Percentiles rank a stretch among this genome's conserved stretches.
Conservation (phyloP, 2,329 filamentous ascomycete genomes). For the Stromatinia cepivora region DNA sequence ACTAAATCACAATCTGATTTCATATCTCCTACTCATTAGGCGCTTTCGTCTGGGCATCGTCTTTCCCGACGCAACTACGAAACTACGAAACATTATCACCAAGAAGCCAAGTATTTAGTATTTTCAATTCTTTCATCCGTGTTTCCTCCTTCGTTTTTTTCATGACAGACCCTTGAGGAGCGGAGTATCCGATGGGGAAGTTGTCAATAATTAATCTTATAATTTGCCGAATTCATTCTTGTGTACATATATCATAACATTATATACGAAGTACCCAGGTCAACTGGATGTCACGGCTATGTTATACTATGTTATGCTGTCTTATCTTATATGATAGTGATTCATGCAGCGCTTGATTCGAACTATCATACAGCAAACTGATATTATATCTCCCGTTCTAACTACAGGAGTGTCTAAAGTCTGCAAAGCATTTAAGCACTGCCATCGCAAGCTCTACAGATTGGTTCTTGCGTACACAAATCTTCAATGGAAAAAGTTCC, state of each 20-base stretch:
- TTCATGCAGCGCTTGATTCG: not conserved
- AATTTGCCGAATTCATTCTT: not conserved
- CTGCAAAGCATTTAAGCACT: not conserved
- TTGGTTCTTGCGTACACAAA: slow-evolving; percentile 18
- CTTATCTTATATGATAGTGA: not conserved
- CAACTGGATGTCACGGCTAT: not conserved
- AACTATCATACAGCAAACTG: too few species aligned
- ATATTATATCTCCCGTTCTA: too few species aligned
- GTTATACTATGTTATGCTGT: not conserved
- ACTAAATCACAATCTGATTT: not conserved
- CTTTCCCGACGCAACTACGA: not conserved
- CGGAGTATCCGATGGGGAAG: not conserved
- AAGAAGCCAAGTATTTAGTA: slow-evolving; percentile 9
- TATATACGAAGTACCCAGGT: not conserved
- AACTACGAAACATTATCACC: not conserved
- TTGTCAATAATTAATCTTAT: slow-evolving; percentile 1
- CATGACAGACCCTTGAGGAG: not conserved
- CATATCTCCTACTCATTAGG: slow-evolving; percentile 3
- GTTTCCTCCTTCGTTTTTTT: slow-evolving; percentile 10
- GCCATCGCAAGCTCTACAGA: slow-evolving; percentile 9
- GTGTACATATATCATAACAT: not conserved
- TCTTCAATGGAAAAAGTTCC: slow-evolving; percentile 8
- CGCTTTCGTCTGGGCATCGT: not conserved
- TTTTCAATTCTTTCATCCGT: slow-evolving; percentile 5
- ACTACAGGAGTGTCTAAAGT: not conserved